Base-by-base conservation (phyloP, 331 rosid genomes). In the Malus hybrid region DNA sequence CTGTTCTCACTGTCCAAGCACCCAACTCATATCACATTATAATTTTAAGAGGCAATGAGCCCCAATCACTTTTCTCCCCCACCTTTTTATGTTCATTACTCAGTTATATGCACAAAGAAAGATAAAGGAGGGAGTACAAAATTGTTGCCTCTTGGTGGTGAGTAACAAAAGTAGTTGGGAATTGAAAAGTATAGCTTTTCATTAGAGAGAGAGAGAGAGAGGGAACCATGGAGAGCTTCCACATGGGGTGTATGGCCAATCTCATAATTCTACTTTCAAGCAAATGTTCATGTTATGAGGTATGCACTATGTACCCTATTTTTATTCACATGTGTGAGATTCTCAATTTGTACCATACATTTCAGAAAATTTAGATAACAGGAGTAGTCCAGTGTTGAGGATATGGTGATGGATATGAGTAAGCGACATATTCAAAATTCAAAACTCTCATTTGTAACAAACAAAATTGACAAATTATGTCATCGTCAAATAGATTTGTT, bases 191-290 rank as follows among this genome's bases (percentile, higher is more conserved):
- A 10, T 50, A 70, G 81, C 77, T 24, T 71, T 80, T 80, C 53
- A 75, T 56, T 70, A 72, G 72, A 72, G 78, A 24, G 24, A 24
- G 24, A 24, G 24, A 24, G 24, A 24, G 24, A 24, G 24, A 24
- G 62, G 71, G 33, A 20, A 69, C 67, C 50, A 28, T 33, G 42
- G 71, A 73, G 74, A 39, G 32, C 68, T 70, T 79, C 79, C 86
- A 83, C 87, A 84, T 84, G 83, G 83, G 77, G 66, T 79, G 84
- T 79, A 82, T 77, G 80, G 55, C 71, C 65, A 58, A 55, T 71
- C 34, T 56, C 76, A 64, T 82, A 77, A 76, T 63, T 66, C 65
- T 73, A 26, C 68, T 68, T 57, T 57, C 73, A 56, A 76, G 2
- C 29, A 2, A 50, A 16, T 50, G 3, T 50, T 15, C 56, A 16